Percentiles rank a stretch among this genome's conserved stretches.
These are phyloP conservation scores for Elsinoe perseae DNA, from an alignment of 2,329 filamentous ascomycete genomes.

Conservation along the genomic window DNA sequence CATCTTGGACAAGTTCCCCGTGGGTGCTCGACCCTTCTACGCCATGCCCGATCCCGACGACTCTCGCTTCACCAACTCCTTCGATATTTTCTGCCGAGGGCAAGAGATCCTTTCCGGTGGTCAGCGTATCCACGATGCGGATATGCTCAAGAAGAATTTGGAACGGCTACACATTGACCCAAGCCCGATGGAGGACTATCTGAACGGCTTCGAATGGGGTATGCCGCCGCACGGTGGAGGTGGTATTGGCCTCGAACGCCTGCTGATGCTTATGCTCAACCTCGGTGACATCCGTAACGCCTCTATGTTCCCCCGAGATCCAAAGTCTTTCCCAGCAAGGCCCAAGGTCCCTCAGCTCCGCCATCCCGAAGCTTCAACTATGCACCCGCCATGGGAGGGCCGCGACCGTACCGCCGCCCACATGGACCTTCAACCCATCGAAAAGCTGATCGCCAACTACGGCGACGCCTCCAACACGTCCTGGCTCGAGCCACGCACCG, in stretches of 20 bases:
- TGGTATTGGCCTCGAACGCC: constrained; percentile 81
- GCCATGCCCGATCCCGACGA: constrained; percentile 75
- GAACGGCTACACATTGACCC: constrained; percentile 65
- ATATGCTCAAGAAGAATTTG: constrained; percentile 71
- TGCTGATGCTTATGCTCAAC: constrained; percentile 77
- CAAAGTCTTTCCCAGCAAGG: constrained; percentile 71
- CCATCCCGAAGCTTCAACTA: constrained; percentile 80
- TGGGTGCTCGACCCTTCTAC: constrained; percentile 79
- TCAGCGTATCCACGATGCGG: constrained; percentile 80
- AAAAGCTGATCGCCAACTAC: constrained; percentile 89
- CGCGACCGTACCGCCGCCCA: constrained; percentile 41
- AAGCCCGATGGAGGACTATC: constrained; percentile 80
- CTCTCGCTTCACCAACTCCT: constrained; percentile 73
- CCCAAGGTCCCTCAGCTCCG: constrained; percentile 58
- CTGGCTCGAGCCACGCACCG: constrained; percentile 82
- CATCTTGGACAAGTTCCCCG: constrained; percentile 87
- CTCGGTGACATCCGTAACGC: constrained; percentile 85
- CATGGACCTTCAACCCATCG: constrained; percentile 61
- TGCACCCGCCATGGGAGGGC: constrained; percentile 57
- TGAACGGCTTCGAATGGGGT: constrained; percentile 80
- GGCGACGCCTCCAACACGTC: constrained; percentile 90
- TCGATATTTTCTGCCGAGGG: constrained; percentile 88
- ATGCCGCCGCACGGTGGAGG: constrained; percentile 84
- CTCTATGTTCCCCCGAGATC: constrained; percentile 79
- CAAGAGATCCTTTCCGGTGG: constrained; percentile 90